Conservation (phyloP, 176 grass and related monocot species). For the Oryza rufipogon region DNA sequence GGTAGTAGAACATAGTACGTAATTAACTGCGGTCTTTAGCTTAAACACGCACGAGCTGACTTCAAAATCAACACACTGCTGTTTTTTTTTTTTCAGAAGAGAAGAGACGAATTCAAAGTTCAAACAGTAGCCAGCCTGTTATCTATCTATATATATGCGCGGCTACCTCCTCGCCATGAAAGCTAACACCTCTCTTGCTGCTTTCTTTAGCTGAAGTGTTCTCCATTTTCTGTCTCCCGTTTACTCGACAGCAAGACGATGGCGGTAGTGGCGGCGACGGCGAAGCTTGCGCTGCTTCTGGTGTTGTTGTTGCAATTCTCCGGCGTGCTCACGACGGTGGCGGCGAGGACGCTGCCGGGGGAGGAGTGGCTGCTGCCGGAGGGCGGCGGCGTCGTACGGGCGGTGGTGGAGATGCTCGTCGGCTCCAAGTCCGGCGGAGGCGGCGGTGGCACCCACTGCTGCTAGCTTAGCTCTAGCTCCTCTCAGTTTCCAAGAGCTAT, state of each 20-base stretch:
- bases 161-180: neutral
- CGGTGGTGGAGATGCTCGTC: constrained; percentile 28
- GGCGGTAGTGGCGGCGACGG: neutral
- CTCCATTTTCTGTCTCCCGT: neutral
- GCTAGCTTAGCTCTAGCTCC: constrained; percentile 1
- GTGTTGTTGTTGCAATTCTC: neutral
- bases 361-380: neutral
- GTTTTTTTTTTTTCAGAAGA: too few relatives aligned
- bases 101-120: neutral
- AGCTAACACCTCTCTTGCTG: neutral
- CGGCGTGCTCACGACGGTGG: neutral
- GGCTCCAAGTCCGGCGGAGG: constrained; percentile 7
- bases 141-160: neutral
- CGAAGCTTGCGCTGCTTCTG: neutral
- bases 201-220: neutral
- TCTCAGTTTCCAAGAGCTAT: too few relatives aligned
- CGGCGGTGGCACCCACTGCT: neutral
- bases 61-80: too few relatives aligned
- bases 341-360: constrained; percentile 34
- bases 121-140: neutral
- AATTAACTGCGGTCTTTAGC: too few relatives aligned
- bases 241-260: neutral
- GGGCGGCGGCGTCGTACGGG: neutral
- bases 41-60: too few relatives aligned
- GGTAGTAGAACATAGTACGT: too few relatives aligned